Base-by-base conservation (phyloP, 2,329 filamentous ascomycete genomes). In the Graphilbum ipis-grandicollis region DNA sequence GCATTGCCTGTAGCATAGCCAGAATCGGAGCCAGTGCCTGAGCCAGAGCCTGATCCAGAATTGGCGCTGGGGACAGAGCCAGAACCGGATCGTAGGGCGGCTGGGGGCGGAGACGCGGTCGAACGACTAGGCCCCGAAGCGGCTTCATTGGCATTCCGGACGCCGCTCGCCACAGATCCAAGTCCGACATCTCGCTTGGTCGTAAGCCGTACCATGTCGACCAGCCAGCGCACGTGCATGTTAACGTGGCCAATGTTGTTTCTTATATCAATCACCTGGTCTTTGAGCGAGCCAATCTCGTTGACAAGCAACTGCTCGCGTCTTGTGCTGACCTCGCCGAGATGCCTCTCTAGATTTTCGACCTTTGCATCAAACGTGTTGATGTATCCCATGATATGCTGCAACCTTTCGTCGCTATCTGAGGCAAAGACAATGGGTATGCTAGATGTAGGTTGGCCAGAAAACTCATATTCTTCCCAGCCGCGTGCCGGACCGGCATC, bases 231-330 rank as follows among this genome's bases (percentile, higher is more conserved):
- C 32, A 71, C 64, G 43, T 73, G 67, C 67, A 72, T 71, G 37
- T 63, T 62, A 31, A 73, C 59, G 46, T 71, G 65, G 35, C 68
- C 68, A 41, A 71, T 56, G 44, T 63, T 71, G 52, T 65, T 71
- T 31, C 64, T 58, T 31, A 72, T 56, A 49, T 76, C 71, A 4
- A 65, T 63, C n/a, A 76, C 61, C 50, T 75, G 68, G 40, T 76
- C 70, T 39, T 71, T 69, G 41, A 76, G 65, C 8, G 66, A 69
- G 47, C 72, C 62, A 5, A 70, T 66, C 50, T 75, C 68, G 45
- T 73, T 75, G 47, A 75, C 60, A 9, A 72, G 60, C 60, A 70
- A 66, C 52, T 73, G 66, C 23, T 64, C 70, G 47, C 75, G 70
- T 34, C 68, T 63, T 4, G 65, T 66, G 47, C 75, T 71, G 35